These are phyloP conservation scores for Epichloe uncinata DNA, from an alignment of 2,329 filamentous ascomycete genomes.

Conservation along the genomic window DNA sequence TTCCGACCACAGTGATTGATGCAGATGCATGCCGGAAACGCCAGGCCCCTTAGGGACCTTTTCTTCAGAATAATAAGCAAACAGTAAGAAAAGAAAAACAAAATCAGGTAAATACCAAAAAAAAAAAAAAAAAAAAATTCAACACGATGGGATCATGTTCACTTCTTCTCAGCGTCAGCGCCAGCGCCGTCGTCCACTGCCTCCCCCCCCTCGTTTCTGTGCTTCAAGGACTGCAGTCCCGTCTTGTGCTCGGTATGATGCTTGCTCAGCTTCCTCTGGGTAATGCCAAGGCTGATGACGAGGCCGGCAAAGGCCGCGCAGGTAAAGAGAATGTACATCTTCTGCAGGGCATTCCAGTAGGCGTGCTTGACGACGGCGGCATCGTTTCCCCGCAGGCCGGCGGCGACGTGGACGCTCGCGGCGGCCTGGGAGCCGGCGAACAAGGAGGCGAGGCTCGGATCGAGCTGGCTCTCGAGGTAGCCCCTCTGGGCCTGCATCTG, in stretches of 20 bases:
- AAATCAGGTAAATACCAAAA: too few relatives aligned
- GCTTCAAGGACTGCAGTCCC: conserved; percentile 32
- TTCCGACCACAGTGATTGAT: too few relatives aligned
- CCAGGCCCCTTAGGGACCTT: too few relatives aligned
- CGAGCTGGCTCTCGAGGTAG: conserved; percentile 35
- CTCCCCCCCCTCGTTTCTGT: conserved; percentile 16
- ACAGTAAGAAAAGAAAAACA: too few relatives aligned
- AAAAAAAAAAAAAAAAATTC: too few relatives aligned
- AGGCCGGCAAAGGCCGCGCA: conserved; percentile 34
- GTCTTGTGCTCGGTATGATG: conserved; percentile 46
- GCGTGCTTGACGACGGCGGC: conserved; percentile 29
- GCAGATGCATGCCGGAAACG: too few relatives aligned
- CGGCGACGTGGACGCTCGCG: conserved; percentile 45
- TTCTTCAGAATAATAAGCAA: too few relatives aligned
- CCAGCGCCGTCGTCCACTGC: not conserved
- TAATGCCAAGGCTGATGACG: conserved; percentile 32
- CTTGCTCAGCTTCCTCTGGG: conserved; percentile 37
- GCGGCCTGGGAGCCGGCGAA: conserved; percentile 48
- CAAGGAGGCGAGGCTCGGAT: conserved; percentile 31
- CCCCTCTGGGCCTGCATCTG: conserved; percentile 45
- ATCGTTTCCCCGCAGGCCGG: conserved; percentile 33
- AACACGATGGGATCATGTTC: too few relatives aligned
- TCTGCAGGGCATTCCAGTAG: conserved; percentile 35
- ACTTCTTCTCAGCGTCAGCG: too few relatives aligned
- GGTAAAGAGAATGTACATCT: conserved; percentile 46